Percentiles rank a stretch among this genome's conserved stretches.
These are phyloP conservation scores for Pseudopithomyces maydicus DNA, from an alignment of 2,329 filamentous ascomycete species.

Conservation along the genomic window DNA sequence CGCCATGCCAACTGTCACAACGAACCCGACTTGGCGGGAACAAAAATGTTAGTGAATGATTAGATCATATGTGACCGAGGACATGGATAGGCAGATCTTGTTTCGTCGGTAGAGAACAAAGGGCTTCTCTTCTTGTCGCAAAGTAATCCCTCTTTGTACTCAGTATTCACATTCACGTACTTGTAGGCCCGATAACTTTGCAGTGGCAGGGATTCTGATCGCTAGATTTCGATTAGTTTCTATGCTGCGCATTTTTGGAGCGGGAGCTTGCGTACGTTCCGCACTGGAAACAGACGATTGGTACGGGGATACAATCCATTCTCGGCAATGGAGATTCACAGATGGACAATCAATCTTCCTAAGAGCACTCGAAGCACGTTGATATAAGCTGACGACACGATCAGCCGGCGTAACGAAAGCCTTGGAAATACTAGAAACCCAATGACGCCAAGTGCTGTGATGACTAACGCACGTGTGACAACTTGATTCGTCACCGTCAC, in stretches of 20 bases:
- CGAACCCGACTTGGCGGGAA: conserved; percentile 49
- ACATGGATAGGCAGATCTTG: no score
- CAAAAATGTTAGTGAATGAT: no score
- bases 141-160: no score
- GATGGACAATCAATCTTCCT: neutral
- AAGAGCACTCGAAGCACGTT: neutral
- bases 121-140: no score
- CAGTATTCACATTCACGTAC: no score
- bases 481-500: conserved; percentile 4
- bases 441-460: conserved; percentile 10
- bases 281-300: conserved; percentile 61
- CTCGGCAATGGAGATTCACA: neutral
- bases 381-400: neutral
- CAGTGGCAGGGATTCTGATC: conserved; percentile 63
- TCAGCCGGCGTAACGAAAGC: neutral
- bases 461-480: conserved; percentile 14
- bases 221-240: conserved; percentile 36
- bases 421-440: neutral
- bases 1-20: conserved; percentile 54
- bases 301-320: conserved; percentile 50
- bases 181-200: conserved; percentile 61
- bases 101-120: no score
- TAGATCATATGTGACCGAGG: no score
- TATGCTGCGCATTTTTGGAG: neutral
- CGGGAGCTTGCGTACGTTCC: conserved; percentile 41